phyloP scores from a whole-genome alignment of 1,284 basidiomycete species.

The Cutaneotrichosporon sp. region DNA sequence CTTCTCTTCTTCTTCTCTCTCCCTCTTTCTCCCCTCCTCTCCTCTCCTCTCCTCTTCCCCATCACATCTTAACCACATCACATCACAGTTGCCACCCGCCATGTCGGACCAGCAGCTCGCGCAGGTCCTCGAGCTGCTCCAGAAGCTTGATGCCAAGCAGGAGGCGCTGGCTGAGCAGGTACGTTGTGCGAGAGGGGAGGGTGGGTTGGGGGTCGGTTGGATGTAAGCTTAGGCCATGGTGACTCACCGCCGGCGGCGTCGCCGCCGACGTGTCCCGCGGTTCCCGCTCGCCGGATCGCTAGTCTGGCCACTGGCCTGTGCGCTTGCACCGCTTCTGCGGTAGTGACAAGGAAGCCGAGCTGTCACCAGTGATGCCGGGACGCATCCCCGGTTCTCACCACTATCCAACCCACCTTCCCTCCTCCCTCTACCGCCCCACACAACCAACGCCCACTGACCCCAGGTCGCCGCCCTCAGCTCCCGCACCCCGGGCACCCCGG shows the following conservation, averaged over 20 bases:
- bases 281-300: no score
- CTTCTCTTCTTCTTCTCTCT: no score
- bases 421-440: no score
- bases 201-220: neutral
- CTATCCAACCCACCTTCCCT: neutral
- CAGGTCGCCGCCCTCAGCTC: constrained; percentile 14
- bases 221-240: neutral
- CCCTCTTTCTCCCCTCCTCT: no score
- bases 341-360: no score
- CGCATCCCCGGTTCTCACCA: no score
- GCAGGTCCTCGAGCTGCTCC: constrained; percentile 37
- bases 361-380: no score
- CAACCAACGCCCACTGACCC: neutral
- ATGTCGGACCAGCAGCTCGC: constrained; percentile 22
- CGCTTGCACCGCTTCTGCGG: neutral
- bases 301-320: neutral
- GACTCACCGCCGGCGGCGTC: neutral
- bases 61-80: neutral
- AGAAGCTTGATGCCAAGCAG: constrained; percentile 41
- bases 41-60: neutral
- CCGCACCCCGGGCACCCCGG: constrained; percentile 4
- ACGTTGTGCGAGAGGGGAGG: constrained; percentile 12
- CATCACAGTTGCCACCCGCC: constrained; percentile 4
- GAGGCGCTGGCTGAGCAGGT: constrained; percentile 42
- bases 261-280: neutral